Conservation (phyloP, 768 basidiomycete species). For the Hygrophorus pudorinus region DNA sequence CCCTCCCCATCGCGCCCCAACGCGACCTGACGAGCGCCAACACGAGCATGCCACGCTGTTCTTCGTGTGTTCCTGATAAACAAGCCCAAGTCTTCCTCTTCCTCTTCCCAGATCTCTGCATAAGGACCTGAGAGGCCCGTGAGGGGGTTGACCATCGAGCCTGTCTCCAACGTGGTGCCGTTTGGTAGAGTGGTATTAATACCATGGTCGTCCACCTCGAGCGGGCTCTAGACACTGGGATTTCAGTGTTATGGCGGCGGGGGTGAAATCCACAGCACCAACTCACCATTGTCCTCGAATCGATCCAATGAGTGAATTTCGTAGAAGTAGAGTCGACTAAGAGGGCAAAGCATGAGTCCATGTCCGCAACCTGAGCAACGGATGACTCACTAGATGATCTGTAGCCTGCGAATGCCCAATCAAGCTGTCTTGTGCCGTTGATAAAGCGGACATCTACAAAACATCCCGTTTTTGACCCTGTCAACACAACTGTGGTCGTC, state of each 20-base stretch:
- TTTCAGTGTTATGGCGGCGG: too few species aligned
- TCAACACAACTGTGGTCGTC: too few species aligned
- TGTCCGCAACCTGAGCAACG: too few species aligned
- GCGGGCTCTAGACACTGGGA: constrained; percentile 8
- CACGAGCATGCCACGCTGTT: too few species aligned
- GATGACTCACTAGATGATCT: constrained; percentile 11
- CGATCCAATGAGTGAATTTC: constrained; percentile 22
- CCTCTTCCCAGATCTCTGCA: constrained; percentile 25
- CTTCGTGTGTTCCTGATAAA: too few species aligned
- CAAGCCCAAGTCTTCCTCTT: constrained; percentile 5
- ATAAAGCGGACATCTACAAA: constrained; percentile 28
- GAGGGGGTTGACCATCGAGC: constrained; percentile 24
- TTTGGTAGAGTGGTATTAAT: constrained; percentile 17
- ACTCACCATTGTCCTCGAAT: constrained; percentile 22
- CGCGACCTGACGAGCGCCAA: too few species aligned
- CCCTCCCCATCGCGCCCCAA: too few species aligned
- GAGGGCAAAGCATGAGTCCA: background rate
- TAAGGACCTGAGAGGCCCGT: constrained; percentile 19
- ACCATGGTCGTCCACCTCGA: constrained; percentile 17
- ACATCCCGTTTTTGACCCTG: constrained; percentile 1
- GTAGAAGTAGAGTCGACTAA: background rate
- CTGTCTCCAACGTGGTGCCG: constrained; percentile 21
- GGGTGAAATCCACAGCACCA: background rate
- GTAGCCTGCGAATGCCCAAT: constrained; percentile 32
- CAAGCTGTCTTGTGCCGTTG: constrained; percentile 16